Evolutionary conservation across 2,329 filamentous ascomycete species (phyloP).

Genomic region (Gnomoniopsis smithogilvyi): DNA sequence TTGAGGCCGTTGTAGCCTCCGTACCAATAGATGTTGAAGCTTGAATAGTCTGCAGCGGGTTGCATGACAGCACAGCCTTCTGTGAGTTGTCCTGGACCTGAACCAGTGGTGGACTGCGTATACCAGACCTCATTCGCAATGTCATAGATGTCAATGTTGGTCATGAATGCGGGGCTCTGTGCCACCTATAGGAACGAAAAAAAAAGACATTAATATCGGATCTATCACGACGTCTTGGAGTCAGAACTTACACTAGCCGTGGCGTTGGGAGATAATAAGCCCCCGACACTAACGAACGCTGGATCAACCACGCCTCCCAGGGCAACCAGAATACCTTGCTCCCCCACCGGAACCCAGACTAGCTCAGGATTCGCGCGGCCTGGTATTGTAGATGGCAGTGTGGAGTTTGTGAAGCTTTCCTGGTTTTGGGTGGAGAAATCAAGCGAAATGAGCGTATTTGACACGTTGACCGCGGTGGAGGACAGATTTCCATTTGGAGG

Average conservation of each 20-base stretch:
- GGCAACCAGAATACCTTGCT: constrained; percentile 72
- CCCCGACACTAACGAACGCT: constrained; percentile 35
- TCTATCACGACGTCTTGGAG: neutral
- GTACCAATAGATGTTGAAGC: constrained; percentile 82
- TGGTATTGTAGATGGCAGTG: constrained; percentile 45
- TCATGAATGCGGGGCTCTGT: constrained; percentile 68
- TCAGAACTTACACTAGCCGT: constrained; percentile 37
- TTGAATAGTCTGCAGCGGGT: constrained; percentile 67
- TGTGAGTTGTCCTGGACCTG: constrained; percentile 51
- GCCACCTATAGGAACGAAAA: constrained; percentile 39
- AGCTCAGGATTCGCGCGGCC: constrained; percentile 62
- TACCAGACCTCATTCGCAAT: constrained; percentile 67
- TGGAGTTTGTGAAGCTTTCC: constrained; percentile 55
- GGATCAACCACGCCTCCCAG: constrained; percentile 71
- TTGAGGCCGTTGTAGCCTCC: constrained; percentile 65
- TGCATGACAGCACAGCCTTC: constrained; percentile 73
- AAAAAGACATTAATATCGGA: neutral
- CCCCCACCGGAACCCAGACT: constrained; percentile 75
- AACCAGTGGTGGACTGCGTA: constrained; percentile 60
- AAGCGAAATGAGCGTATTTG: constrained; percentile 57
- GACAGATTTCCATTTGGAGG: constrained; percentile 30
- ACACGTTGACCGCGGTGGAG: constrained; percentile 40
- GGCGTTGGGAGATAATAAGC: constrained; percentile 31
- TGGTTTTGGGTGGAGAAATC: constrained; percentile 51
- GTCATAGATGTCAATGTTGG: constrained; percentile 74